Conservation (phyloP, 1,139 yeast genomes). For the Suzukiozyma palmioleophila region DNA sequence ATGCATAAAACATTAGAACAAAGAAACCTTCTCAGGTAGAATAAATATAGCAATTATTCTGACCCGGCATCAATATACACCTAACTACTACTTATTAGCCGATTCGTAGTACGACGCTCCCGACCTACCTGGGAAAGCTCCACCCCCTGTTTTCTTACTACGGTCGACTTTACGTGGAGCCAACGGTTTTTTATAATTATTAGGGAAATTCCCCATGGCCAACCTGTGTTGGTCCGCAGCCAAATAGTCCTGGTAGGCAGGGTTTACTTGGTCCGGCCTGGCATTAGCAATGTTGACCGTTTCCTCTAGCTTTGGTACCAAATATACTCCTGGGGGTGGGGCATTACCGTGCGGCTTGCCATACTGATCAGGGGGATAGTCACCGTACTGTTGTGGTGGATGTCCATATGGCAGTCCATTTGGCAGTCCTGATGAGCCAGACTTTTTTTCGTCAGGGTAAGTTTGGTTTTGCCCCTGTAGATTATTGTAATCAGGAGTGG, state of each 20-base stretch:
- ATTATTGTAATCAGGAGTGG: conserved; percentile 1
- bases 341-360: conserved; percentile 9
- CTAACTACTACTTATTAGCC: conserved; percentile 30
- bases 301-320: conserved; percentile 28
- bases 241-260: conserved; percentile 33
- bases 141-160: conserved; percentile 22
- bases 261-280: conserved; percentile 34
- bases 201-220: conserved; percentile 30
- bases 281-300: conserved; percentile 34
- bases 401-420: not conserved
- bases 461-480: conserved; percentile 3
- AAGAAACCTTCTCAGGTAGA: no score
- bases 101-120: conserved; percentile 39
- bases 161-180: conserved; percentile 34
- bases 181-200: conserved; percentile 25
- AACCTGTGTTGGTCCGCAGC: conserved; percentile 30
- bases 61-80: no score
- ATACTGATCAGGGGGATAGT: conserved; percentile 15
- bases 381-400: conserved; percentile 5
- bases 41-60: no score
- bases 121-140: conserved; percentile 35
- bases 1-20: not conserved
- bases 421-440: not conserved
- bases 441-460: conserved; percentile 3
- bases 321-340: conserved; percentile 23